phyloP scores from a whole-genome alignment of 1,284 basidiomycete species.

The Malassezia pachydermatis region DNA sequence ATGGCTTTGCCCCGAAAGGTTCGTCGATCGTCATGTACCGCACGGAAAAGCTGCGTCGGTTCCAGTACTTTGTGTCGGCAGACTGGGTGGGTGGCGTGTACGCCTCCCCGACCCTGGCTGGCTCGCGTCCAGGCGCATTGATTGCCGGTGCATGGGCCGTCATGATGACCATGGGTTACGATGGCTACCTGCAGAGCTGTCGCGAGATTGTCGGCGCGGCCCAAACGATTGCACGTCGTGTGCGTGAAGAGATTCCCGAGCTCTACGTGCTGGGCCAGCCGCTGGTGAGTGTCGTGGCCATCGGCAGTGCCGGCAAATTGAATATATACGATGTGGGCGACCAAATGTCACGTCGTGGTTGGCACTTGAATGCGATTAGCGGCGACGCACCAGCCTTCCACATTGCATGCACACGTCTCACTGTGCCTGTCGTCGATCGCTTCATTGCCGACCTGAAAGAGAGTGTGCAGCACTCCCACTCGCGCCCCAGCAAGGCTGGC shows the following conservation, averaged over 20 bases:
- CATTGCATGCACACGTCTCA: conserved; percentile 80
- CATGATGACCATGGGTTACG: conserved; percentile 78
- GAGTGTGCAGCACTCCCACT: conserved; percentile 51
- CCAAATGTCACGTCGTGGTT: conserved; percentile 60
- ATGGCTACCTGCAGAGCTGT: conserved; percentile 87
- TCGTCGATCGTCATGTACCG: conserved; percentile 41
- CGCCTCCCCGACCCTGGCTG: conserved; percentile 33
- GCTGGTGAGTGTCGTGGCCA: conserved; percentile 79
- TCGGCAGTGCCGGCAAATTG: conserved; percentile 56
- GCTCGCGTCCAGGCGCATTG: conserved; percentile 68
- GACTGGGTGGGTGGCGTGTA: conserved; percentile 48
- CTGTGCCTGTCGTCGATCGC: conserved; percentile 63
- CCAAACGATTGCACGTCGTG: conserved; percentile 59
- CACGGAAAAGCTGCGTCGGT: conserved; percentile 27
- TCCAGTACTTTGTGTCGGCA: conserved; percentile 47
- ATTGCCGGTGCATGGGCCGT: conserved; percentile 95
- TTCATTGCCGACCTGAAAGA: conserved; percentile 74
- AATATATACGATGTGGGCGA: conserved; percentile 82
- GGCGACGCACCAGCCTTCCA: conserved; percentile 70
- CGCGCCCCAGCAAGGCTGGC: conserved; percentile 21
- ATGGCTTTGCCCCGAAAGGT: conserved; percentile 47
- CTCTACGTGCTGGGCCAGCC: conserved; percentile 80
- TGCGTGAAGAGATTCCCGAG: conserved; percentile 59
- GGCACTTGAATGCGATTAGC: conserved; percentile 79
- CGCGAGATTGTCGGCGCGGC: conserved; percentile 67